These are phyloP conservation scores for Porpolomopsis calyptriformis DNA, from an alignment of 768 basidiomycete genomes.

Conservation along the genomic window DNA sequence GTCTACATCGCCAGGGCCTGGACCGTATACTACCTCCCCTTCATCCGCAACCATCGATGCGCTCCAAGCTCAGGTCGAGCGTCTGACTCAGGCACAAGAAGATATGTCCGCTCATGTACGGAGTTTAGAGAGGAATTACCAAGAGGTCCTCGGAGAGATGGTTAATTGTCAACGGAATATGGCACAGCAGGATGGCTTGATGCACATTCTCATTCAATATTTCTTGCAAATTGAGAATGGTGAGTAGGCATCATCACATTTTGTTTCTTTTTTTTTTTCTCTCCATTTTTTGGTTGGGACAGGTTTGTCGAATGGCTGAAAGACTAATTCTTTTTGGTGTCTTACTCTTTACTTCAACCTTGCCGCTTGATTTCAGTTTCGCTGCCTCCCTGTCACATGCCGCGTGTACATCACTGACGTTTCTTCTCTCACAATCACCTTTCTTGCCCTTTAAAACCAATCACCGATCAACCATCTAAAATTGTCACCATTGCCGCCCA, in stretches of 20 bases:
- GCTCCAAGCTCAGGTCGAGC: conserved; percentile 42
- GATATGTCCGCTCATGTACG: conserved; percentile 44
- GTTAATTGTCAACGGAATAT: conserved; percentile 61
- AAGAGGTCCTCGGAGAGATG: conserved; percentile 60
- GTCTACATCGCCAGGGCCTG: conserved; percentile 18
- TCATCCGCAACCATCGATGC: conserved; percentile 20
- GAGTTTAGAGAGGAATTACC: conserved; percentile 52
- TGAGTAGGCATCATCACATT: conserved; percentile 20
- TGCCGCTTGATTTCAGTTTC: background rate
- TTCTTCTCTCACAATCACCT: background rate
- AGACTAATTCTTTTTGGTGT: background rate
- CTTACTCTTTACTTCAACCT: background rate
- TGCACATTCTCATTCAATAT: conserved; percentile 75
- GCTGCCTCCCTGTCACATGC: background rate
- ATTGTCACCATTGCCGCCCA: background rate
- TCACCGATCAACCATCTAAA: background rate
- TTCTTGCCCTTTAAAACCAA: background rate
- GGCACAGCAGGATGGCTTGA: conserved; percentile 77
- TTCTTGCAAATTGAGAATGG: conserved; percentile 59
- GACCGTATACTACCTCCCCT: conserved; percentile 17
- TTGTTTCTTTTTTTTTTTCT: conserved; percentile 5
- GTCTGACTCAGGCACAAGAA: conserved; percentile 35
- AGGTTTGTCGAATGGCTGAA: too few relatives aligned
- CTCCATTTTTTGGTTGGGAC: conserved; percentile 8
- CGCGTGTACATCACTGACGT: background rate